A percentile compares a stretch with the other conserved stretches of the same genome.
phyloP scores from a whole-genome alignment of 257 asterid genomes.

The Nicotiana benthamiana region DNA sequence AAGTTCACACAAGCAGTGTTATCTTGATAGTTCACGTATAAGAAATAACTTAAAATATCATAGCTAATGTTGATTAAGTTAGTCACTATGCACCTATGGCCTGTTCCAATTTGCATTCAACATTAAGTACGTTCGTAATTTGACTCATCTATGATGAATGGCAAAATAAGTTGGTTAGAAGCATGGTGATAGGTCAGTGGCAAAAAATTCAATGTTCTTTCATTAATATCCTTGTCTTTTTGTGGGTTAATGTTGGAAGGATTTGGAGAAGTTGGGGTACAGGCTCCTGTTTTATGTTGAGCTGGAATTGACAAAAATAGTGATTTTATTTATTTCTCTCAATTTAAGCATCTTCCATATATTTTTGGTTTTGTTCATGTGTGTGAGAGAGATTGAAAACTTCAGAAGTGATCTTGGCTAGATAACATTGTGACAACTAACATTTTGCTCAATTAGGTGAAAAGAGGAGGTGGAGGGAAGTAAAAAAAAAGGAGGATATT shows the following conservation, averaged over 20 bases:
- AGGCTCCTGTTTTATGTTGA: not conserved
- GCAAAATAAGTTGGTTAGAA: not conserved
- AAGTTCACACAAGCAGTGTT: too few relatives aligned
- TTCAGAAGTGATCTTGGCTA: not conserved
- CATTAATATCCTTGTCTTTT: not conserved
- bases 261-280: not conserved
- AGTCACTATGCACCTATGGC: not conserved
- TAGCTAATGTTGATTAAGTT: not conserved
- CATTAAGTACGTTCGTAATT: not conserved
- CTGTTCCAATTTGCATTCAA: not conserved
- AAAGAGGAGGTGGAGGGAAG: not conserved
- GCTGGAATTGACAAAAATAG: not conserved
- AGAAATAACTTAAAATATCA: not conserved
- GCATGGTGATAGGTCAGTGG: not conserved
- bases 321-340: not conserved
- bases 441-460: not conserved
- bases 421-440: not conserved
- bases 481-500: not conserved
- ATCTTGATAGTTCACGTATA: not conserved
- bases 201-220: not conserved
- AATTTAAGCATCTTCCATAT: not conserved
- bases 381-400: not conserved
- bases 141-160: not conserved
- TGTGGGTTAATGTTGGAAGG: not conserved
- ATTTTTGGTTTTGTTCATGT: not conserved